Percentiles rank a stretch among this genome's conserved stretches.
Evolutionary conservation across 177 flowering plant genomes (phyloP).

Genomic region (Vitis hybrid): DNA sequence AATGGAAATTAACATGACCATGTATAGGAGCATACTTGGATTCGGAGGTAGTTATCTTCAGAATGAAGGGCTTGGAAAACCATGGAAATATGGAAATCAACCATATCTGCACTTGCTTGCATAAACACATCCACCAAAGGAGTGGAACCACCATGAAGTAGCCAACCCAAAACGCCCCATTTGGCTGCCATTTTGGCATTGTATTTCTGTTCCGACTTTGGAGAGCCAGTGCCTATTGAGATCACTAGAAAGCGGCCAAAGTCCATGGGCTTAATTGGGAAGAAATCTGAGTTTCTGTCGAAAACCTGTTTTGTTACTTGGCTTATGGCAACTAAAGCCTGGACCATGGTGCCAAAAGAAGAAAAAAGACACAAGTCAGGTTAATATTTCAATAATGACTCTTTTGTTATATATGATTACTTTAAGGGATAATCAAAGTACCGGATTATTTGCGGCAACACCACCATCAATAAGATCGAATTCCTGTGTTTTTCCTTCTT

Average conservation of each 20-base stretch:
- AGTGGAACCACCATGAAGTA: slow-evolving; percentile 7
- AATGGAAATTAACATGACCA: too few species aligned
- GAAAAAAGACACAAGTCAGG: too few species aligned
- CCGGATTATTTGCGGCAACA: slow-evolving; percentile 47
- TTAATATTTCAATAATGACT: too few species aligned
- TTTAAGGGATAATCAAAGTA: slow-evolving; percentile 6
- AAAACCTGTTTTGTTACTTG: too few species aligned
- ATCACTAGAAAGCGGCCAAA: neutral
- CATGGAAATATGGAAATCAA: slow-evolving; percentile 32
- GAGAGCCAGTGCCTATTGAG: too few species aligned
- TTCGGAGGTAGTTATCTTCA: slow-evolving; percentile 48
- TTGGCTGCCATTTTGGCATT: too few species aligned
- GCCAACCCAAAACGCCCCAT: too few species aligned
- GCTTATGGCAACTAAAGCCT: too few species aligned
- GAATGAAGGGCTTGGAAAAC: slow-evolving; percentile 41
- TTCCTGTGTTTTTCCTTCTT: slow-evolving; percentile 17
- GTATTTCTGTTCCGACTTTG: too few species aligned
- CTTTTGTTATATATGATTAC: too few species aligned
- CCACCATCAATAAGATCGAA: slow-evolving; percentile 53
- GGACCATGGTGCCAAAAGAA: neutral
- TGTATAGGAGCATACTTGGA: slow-evolving; percentile 34
- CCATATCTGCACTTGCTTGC: slow-evolving; percentile 49
- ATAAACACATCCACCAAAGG: slow-evolving; percentile 46
- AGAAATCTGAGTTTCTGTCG: too few species aligned
- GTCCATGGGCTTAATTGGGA: too few species aligned